These are phyloP conservation scores for Exobasidium rhododendri DNA, from an alignment of 1,284 basidiomycete species.

Conservation along the genomic window DNA sequence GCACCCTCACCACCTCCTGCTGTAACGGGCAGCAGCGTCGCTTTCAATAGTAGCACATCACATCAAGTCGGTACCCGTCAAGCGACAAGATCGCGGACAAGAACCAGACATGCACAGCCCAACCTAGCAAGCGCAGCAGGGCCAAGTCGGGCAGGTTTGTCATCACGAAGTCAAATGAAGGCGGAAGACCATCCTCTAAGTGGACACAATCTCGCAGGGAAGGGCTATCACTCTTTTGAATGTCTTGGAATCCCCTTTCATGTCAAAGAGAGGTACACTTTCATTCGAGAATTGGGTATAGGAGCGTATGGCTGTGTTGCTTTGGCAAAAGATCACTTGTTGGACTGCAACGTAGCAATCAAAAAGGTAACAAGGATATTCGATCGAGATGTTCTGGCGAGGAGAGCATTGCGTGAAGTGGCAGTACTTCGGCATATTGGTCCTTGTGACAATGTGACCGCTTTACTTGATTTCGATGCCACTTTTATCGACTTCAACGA, in stretches of 20 bases:
- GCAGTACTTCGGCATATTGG: constrained; percentile 42
- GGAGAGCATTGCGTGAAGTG: constrained; percentile 49
- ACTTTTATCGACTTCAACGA: constrained; percentile 54
- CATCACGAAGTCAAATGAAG: constrained; percentile 24
- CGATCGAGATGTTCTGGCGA: constrained; percentile 48
- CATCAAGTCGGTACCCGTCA: constrained; percentile 40
- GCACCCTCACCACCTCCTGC: constrained; percentile 2
- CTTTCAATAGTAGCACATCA: background rate
- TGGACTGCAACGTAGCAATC: constrained; percentile 52
- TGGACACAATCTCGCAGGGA: constrained; percentile 40
- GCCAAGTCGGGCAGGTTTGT: constrained; percentile 14
- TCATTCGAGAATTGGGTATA: constrained; percentile 51
- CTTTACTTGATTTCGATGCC: constrained; percentile 52
- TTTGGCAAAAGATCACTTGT: constrained; percentile 39
- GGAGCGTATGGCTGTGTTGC: constrained; percentile 54
- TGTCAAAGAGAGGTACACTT: constrained; percentile 49
- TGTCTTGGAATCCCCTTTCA: constrained; percentile 52
- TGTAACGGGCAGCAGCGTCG: background rate
- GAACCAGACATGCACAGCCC: constrained; percentile 31
- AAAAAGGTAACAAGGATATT: constrained; percentile 53
- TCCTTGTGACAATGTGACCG: constrained; percentile 46
- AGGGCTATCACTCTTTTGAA: constrained; percentile 50
- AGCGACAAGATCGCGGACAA: constrained; percentile 33
- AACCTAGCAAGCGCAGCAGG: constrained; percentile 15
- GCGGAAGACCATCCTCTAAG: constrained; percentile 49